A percentile compares a stretch with the other conserved stretches of the same genome.
Conservation (phyloP, 805 yeast species). For the Candida maesae region DNA sequence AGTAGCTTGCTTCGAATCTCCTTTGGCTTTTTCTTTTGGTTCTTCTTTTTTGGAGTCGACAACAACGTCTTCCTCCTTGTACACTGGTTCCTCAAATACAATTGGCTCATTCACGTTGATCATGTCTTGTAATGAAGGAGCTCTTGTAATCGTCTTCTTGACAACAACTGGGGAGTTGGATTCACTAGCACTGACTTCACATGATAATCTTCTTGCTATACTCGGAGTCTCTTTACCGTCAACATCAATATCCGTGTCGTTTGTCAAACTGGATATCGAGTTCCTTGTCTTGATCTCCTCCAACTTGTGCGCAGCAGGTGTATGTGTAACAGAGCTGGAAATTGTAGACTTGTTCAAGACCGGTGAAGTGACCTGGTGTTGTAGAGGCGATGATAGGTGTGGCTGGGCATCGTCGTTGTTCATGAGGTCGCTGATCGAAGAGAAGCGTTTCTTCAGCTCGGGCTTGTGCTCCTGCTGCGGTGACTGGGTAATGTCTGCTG, state of each 20-base stretch:
- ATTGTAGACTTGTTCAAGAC: conserved; percentile 4
- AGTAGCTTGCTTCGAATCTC: no score
- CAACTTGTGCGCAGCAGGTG: conserved; percentile 8
- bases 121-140: conserved; percentile 17
- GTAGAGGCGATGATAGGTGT: conserved; percentile 6
- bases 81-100: conserved; percentile 14
- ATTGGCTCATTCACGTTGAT: conserved; percentile 15
- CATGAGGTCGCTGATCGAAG: conserved; percentile 21
- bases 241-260: conserved; percentile 42
- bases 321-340: neutral
- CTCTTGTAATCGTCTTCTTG: conserved; percentile 20
- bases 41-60: neutral
- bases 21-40: neutral
- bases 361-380: conserved; percentile 14
- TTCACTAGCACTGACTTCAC: conserved; percentile 22
- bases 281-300: conserved; percentile 19
- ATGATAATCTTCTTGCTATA: conserved; percentile 29
- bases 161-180: conserved; percentile 24
- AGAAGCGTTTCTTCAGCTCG: conserved; percentile 13
- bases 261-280: conserved; percentile 34
- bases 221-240: conserved; percentile 38
- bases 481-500: neutral
- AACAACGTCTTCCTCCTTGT: conserved; percentile 8
- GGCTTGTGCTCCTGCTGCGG: conserved; percentile 6
- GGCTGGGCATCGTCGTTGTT: conserved; percentile 12